A percentile compares a stretch with the other conserved stretches of the same genome.
Evolutionary conservation across 441 rosid genomes (phyloP).

Genomic region (Flueggea neowawraea): DNA sequence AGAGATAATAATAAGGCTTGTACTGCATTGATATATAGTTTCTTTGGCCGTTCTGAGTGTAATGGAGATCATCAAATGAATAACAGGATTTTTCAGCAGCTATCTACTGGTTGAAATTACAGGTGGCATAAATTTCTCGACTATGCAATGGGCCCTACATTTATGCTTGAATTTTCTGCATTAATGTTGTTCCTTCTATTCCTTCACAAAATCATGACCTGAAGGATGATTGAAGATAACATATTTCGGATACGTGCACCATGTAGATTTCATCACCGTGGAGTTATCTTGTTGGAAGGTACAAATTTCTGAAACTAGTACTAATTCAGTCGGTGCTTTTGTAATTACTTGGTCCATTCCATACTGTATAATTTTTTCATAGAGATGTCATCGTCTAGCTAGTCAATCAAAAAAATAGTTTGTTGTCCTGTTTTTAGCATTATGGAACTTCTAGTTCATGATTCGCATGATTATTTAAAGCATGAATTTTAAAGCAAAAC

Average conservation of each 20-base stretch:
- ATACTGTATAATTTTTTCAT: no score
- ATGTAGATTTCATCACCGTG: neutral
- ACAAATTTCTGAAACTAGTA: conserved; percentile 3
- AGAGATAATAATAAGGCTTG: neutral
- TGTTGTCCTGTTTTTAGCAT: no score
- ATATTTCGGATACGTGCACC: neutral
- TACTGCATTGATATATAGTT: conserved; percentile 14
- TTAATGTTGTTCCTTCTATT: conserved; percentile 57
- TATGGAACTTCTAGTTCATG: no score
- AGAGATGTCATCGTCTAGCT: no score
- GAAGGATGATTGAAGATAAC: conserved; percentile 15
- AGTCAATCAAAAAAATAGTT: no score
- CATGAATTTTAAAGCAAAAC: no score
- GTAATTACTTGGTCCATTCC: neutral
- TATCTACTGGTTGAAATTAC: conserved; percentile 99
- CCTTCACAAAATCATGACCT: conserved; percentile 41
- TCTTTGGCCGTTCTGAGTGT: conserved; percentile 35
- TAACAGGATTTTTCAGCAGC: conserved; percentile 92
- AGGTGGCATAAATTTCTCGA: conserved; percentile 63
- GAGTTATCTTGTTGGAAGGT: conserved; percentile 6
- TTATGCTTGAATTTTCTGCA: conserved; percentile 56
- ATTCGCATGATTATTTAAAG: no score
- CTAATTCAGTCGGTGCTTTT: neutral
- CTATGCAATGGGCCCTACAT: conserved; percentile 33
- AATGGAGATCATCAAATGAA: conserved; percentile 77